A percentile compares a stretch with the other conserved stretches of the same genome.
phyloP scores from a whole-genome alignment of 78 protist species.

The Polysphondylium violaceum region DNA sequence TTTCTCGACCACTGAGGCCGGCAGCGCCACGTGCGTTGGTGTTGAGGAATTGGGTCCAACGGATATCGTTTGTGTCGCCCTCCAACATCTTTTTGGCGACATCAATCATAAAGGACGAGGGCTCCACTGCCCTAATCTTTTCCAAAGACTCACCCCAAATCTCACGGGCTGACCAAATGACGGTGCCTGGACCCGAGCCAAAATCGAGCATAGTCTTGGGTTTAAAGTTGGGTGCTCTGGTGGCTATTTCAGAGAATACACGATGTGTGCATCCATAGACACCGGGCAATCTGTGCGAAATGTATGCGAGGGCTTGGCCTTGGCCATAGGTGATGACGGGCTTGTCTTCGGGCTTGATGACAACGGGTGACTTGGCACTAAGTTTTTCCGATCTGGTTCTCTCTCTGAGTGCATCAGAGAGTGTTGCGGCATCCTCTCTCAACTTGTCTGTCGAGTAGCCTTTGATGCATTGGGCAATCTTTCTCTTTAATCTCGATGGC shows the following conservation, averaged over 20 bases:
- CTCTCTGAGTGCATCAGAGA: constrained; percentile 30
- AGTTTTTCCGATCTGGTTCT: constrained; percentile 34
- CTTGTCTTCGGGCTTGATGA: constrained; percentile 43
- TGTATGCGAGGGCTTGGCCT: constrained; percentile 75
- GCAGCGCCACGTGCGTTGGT: not conserved
- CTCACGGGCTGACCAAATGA: constrained; percentile 74
- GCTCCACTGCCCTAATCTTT: constrained; percentile 74
- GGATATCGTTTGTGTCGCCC: constrained; percentile 49
- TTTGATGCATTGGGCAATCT: constrained; percentile 34
- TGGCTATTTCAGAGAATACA: constrained; percentile 76
- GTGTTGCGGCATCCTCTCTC: constrained; percentile 19
- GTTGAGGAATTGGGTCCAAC: constrained; percentile 63
- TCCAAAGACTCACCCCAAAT: constrained; percentile 50
- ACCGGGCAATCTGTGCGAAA: constrained; percentile 84
- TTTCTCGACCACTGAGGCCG: not conserved
- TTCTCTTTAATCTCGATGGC: constrained; percentile 40
- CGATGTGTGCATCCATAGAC: constrained; percentile 81
- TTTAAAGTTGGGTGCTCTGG: constrained; percentile 52
- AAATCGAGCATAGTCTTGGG: constrained; percentile 80
- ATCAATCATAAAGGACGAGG: constrained; percentile 56
- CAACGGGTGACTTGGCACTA: not conserved
- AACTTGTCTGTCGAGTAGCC: constrained; percentile 23
- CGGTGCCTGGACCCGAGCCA: constrained; percentile 87
- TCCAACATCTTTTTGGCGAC: constrained; percentile 46
- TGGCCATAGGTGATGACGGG: constrained; percentile 67